A percentile compares a stretch with the other conserved stretches of the same genome.
Conservation (phyloP, 2,329 filamentous ascomycete species). For the Diaporthe nobilis region DNA sequence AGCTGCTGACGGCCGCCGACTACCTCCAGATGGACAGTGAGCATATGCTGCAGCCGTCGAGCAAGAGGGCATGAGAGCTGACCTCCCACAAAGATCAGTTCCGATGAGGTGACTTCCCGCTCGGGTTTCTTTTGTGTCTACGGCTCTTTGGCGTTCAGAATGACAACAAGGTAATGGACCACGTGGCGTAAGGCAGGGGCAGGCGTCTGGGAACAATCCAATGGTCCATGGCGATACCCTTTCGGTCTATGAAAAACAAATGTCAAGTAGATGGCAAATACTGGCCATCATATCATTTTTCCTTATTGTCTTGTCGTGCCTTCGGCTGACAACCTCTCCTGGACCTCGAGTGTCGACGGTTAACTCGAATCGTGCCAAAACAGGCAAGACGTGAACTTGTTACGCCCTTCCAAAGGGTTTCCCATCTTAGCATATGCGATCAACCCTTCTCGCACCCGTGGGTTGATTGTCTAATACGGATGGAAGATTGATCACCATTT, state of each 20-base stretch:
- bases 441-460: constrained; percentile 55
- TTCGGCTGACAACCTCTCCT: neutral
- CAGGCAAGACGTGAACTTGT: neutral
- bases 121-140: neutral
- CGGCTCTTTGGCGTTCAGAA: constrained; percentile 36
- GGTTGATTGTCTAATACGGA: constrained; percentile 61
- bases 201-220: constrained; percentile 34
- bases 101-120: constrained; percentile 9
- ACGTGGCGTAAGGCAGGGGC: neutral
- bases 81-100: constrained; percentile 31
- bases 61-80: constrained; percentile 34
- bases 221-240: constrained; percentile 30
- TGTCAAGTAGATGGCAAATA: constrained; percentile 24
- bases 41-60: constrained; percentile 41
- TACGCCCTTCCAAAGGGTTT: neutral
- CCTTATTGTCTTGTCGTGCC: neutral
- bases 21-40: constrained; percentile 78
- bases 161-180: constrained; percentile 10
- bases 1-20: constrained; percentile 83
- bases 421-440: constrained; percentile 62
- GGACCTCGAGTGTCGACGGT: neutral
- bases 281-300: neutral
- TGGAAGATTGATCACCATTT: constrained; percentile 57
- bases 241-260: constrained; percentile 25
- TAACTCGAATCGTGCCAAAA: neutral